These are phyloP conservation scores for Cladophialophora bantiana DNA, from an alignment of 2,329 filamentous ascomycete genomes.

Conservation along the genomic window DNA sequence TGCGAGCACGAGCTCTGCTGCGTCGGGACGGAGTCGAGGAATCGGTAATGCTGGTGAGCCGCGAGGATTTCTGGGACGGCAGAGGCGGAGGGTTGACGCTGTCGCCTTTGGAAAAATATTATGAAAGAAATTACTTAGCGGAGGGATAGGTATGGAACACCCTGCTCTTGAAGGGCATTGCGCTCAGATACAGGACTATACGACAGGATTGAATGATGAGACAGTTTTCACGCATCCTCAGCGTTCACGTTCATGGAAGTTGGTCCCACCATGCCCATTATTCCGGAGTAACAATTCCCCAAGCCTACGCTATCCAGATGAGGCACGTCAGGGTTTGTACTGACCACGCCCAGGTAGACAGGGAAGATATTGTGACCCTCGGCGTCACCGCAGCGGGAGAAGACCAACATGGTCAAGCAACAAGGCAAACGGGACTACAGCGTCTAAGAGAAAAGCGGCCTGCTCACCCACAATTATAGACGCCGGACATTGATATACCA, in stretches of 20 bases:
- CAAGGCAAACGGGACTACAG: no score
- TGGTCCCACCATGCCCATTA: neutral
- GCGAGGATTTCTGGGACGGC: conserved; percentile 54
- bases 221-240: neutral
- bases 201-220: neutral
- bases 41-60: conserved; percentile 47
- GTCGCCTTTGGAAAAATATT: conserved; percentile 28
- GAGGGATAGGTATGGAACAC: neutral
- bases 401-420: neutral
- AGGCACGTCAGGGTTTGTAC: neutral
- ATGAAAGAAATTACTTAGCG: neutral
- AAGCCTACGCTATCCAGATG: neutral
- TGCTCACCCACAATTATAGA: no score
- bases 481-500: no score
- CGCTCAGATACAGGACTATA: neutral
- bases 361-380: neutral
- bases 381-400: neutral
- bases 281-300: neutral
- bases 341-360: neutral
- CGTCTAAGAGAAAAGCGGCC: no score
- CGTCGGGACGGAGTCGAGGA: conserved; percentile 50
- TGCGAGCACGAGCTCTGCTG: conserved; percentile 51
- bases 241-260: neutral
- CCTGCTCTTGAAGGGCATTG: neutral
- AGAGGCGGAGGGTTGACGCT: conserved; percentile 52